Percentiles rank a stretch among this genome's conserved stretches.
Conservation (phyloP, 805 yeast species). For the Saccharomycopsis amapae region DNA sequence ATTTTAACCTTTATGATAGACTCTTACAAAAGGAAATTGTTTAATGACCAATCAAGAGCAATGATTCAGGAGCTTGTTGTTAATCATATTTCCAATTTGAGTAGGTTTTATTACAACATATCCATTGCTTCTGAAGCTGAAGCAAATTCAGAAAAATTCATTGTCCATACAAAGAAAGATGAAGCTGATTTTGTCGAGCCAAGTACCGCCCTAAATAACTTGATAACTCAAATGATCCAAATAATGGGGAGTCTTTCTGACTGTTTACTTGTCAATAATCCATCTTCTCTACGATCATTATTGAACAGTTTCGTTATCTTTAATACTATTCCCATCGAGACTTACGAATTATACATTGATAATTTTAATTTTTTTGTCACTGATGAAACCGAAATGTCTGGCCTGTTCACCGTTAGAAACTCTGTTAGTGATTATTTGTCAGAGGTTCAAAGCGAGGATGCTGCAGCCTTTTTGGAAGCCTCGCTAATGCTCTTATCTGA, state of each 20-base stretch:
- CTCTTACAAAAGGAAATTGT: constrained; percentile 22
- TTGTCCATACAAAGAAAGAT: constrained; percentile 9
- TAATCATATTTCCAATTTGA: constrained; percentile 8
- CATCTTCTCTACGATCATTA: constrained; percentile 5
- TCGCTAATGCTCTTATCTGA: background rate
- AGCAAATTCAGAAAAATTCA: constrained; percentile 1
- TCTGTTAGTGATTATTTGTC: constrained; percentile 50
- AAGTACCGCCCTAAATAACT: constrained; percentile 22
- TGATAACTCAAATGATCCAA: constrained; percentile 31
- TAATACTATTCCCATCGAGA: constrained; percentile 12
- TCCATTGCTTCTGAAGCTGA: background rate
- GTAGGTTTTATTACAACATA: constrained; percentile 12
- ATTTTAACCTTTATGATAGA: constrained; percentile 26
- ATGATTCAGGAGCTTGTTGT: constrained; percentile 3
- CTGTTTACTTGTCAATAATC: constrained; percentile 14
- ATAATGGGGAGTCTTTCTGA: constrained; percentile 26
- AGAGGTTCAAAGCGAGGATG: constrained; percentile 40
- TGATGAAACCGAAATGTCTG: constrained; percentile 62
- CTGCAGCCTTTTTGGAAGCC: constrained; percentile 23
- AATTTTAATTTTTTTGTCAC: constrained; percentile 69
- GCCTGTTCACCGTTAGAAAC: constrained; percentile 51
- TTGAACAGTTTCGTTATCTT: constrained; percentile 21
- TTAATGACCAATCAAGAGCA: constrained; percentile 2
- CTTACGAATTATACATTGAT: constrained; percentile 13
- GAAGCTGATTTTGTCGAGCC: background rate